phyloP scores from a whole-genome alignment of 2,329 filamentous ascomycete genomes.

The Orbilia blumenaviensis region DNA sequence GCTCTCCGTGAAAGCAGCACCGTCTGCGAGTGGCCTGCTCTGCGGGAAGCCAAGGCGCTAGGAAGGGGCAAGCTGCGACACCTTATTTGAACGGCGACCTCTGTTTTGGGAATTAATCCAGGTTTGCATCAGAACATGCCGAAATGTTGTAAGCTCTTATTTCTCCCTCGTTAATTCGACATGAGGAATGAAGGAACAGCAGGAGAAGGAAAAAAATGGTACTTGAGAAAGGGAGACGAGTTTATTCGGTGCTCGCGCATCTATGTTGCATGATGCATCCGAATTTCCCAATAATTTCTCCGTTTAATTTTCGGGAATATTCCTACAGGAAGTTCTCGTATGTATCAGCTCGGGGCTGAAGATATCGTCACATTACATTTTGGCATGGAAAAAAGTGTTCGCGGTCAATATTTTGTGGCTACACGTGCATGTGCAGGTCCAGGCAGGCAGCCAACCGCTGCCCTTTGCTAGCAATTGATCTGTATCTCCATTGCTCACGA shows the following conservation, averaged over 20 bases:
- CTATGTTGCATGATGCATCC: constrained; percentile 19
- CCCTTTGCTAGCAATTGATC: not conserved
- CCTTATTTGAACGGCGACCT: constrained; percentile 55
- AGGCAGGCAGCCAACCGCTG: not conserved
- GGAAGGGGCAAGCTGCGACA: constrained; percentile 39
- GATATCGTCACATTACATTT: not conserved
- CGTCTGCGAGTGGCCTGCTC: constrained; percentile 24
- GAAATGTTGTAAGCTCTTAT: constrained; percentile 14
- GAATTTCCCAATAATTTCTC: constrained; percentile 12
- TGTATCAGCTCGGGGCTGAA: not conserved
- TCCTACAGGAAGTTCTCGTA: not conserved
- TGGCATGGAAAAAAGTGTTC: not conserved
- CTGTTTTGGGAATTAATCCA: constrained; percentile 48
- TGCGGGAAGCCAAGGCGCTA: constrained; percentile 52
- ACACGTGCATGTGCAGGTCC: too few species aligned
- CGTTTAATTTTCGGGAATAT: constrained; percentile 18
- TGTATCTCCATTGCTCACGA: not conserved
- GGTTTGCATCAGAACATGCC: constrained; percentile 40
- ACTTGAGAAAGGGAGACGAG: not conserved
- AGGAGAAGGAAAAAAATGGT: too few species aligned
- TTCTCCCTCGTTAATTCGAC: not conserved
- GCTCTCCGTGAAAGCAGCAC: constrained; percentile 25
- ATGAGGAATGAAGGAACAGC: constrained; percentile 5
- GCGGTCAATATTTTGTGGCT: constrained; percentile 6
- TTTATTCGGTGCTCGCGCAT: not conserved